Percentiles rank a stretch among this genome's conserved stretches.
phyloP scores from a whole-genome alignment of 2,329 filamentous ascomycete genomes.

The Rhynchosporium secalis region DNA sequence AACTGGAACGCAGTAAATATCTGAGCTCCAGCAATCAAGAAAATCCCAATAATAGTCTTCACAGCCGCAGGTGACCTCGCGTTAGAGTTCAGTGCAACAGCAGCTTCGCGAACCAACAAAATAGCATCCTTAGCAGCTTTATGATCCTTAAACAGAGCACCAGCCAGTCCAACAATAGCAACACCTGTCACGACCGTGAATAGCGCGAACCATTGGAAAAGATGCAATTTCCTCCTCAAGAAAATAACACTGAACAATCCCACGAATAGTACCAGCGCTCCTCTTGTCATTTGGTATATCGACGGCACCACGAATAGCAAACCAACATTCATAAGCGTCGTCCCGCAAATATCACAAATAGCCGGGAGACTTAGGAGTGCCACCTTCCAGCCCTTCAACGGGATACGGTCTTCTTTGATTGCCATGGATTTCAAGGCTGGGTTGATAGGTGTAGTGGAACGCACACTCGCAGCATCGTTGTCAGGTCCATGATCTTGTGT shows the following conservation, averaged over 20 bases:
- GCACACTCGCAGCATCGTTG: slow-evolving; percentile 48
- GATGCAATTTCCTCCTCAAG: slow-evolving; percentile 71
- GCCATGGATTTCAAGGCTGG: slow-evolving; percentile 54
- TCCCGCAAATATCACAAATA: slow-evolving; percentile 90
- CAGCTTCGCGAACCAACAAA: slow-evolving; percentile 43
- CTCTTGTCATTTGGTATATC: slow-evolving; percentile 98
- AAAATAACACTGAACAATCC: slow-evolving; percentile 94
- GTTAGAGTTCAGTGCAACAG: slow-evolving; percentile 44
- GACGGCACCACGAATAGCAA: slow-evolving; percentile 91
- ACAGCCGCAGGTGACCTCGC: slow-evolving; percentile 57
- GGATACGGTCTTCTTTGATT: slow-evolving; percentile 55
- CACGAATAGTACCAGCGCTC: slow-evolving; percentile 92
- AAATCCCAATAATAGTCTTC: slow-evolving; percentile 75
- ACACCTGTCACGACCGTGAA: slow-evolving; percentile 87
- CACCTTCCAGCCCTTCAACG: slow-evolving; percentile 69
- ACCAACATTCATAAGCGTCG: slow-evolving; percentile 96
- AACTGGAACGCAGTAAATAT: slow-evolving; percentile 97
- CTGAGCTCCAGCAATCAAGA: slow-evolving; percentile 90
- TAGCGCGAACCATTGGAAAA: slow-evolving; percentile 93
- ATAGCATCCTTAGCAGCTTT: slow-evolving; percentile 41
- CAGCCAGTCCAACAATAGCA: slow-evolving; percentile 84
- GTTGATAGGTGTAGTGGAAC: slow-evolving; percentile 46
- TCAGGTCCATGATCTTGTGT: slow-evolving; percentile 43
- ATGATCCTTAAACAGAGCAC: slow-evolving; percentile 72
- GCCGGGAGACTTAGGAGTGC: slow-evolving; percentile 80